These are phyloP conservation scores for Aspergillus novoparasiticus DNA, from an alignment of 2,329 filamentous ascomycete genomes.

Conservation along the genomic window DNA sequence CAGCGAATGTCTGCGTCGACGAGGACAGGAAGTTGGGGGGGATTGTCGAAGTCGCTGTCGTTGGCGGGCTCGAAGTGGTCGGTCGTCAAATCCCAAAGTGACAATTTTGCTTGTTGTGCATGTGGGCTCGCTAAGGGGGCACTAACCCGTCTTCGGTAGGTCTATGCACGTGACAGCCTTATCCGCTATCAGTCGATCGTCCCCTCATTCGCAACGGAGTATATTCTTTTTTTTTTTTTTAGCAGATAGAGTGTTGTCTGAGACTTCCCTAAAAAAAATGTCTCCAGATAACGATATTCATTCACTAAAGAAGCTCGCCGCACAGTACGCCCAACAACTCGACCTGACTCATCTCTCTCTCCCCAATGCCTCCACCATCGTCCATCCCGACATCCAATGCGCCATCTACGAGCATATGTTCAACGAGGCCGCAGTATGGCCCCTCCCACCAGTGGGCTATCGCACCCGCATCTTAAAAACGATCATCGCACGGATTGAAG, in stretches of 20 bases:
- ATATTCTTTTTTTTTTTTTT: neutral
- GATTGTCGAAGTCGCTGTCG: slow-evolving; percentile 34
- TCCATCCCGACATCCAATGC: slow-evolving; percentile 64
- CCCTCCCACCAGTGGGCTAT: slow-evolving; percentile 69
- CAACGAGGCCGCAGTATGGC: slow-evolving; percentile 55
- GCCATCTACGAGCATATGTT: slow-evolving; percentile 70
- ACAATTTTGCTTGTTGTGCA: slow-evolving; percentile 38
- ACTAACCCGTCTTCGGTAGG: slow-evolving; percentile 31
- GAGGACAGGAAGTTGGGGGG: slow-evolving; percentile 29
- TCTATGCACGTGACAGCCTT: slow-evolving; percentile 14
- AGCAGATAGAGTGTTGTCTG: too few species aligned
- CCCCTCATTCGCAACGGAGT: neutral
- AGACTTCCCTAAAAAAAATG: neutral
- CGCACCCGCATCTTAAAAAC: slow-evolving; percentile 72
- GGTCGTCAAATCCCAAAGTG: slow-evolving; percentile 11
- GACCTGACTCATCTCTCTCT: slow-evolving; percentile 63
- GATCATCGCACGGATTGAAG: slow-evolving; percentile 70
- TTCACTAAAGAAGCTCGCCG: slow-evolving; percentile 35
- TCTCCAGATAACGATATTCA: slow-evolving; percentile 28
- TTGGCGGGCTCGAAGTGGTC: slow-evolving; percentile 31
- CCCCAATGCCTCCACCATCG: slow-evolving; percentile 62
- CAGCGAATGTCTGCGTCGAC: slow-evolving; percentile 31
- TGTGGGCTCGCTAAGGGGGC: slow-evolving; percentile 48
- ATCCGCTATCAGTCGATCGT: slow-evolving; percentile 5
- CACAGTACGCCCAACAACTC: slow-evolving; percentile 80